phyloP scores from a whole-genome alignment of 2,329 filamentous ascomycete genomes.

The Lizonia empirigonia region DNA sequence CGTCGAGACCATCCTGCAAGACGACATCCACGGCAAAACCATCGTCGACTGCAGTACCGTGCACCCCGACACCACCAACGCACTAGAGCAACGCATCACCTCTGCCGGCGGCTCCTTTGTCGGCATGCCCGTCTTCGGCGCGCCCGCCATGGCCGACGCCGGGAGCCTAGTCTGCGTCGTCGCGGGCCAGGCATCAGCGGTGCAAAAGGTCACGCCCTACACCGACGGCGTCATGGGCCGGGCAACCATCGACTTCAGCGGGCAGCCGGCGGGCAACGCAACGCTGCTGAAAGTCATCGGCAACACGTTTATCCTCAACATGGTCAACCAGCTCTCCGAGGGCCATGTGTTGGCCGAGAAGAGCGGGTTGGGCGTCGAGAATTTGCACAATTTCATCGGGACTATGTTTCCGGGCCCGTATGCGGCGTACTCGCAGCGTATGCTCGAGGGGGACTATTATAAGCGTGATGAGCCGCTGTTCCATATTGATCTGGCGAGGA shows the following conservation, averaged over 20 bases:
- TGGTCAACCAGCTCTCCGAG: constrained; percentile 80
- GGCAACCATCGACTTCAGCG: constrained; percentile 71
- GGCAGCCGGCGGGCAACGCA: constrained; percentile 70
- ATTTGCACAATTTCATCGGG: constrained; percentile 73
- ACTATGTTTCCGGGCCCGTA: constrained; percentile 77
- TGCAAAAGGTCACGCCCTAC: constrained; percentile 71
- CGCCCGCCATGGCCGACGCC: constrained; percentile 70
- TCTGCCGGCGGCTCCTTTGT: constrained; percentile 73
- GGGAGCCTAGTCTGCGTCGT: constrained; percentile 76
- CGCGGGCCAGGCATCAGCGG: constrained; percentile 65
- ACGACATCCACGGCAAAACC: constrained; percentile 70
- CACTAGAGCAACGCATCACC: constrained; percentile 63
- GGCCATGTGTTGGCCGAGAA: constrained; percentile 81
- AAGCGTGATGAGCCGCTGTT: constrained; percentile 80
- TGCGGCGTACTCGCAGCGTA: constrained; percentile 73
- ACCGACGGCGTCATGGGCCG: constrained; percentile 74
- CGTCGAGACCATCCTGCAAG: constrained; percentile 62
- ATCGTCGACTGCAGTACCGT: constrained; percentile 89
- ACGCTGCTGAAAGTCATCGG: constrained; percentile 80
- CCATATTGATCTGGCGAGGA: constrained; percentile 78
- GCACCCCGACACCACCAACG: constrained; percentile 78
- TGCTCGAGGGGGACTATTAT: constrained; percentile 78
- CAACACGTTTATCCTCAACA: constrained; percentile 84
- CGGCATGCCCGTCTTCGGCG: constrained; percentile 75
- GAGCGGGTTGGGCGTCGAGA: constrained; percentile 71